Base-by-base conservation (phyloP, 2,329 filamentous ascomycete species). In the Clarireedia homoeocarpa region DNA sequence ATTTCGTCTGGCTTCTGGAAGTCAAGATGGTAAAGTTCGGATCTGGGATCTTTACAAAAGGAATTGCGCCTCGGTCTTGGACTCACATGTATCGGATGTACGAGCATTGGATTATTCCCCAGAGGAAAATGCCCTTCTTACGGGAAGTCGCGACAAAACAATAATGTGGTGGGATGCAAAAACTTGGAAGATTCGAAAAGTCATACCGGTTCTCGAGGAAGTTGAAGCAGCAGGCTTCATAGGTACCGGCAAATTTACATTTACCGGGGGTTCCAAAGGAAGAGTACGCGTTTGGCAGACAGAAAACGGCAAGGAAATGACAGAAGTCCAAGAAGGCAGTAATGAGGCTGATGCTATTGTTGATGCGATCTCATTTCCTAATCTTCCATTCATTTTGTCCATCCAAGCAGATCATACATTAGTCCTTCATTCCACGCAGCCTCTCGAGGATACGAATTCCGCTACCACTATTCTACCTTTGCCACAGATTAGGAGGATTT, bases 81-180 rank as follows among this genome's bases (percentile, higher is more conserved):
- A 97, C 59, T 94, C 91, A 0, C 95, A 99, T 69, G 91, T 96
- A 23, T 97, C 94, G 9, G 89, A 97, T 62, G 89, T 99, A n/a
- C 85, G 91, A 63, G 85, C 84, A 52, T 71, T 99, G 50, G 88
- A 94, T 64, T 99, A 88, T 70, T 94, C 88, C 5, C 71, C 83
- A 0, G 74, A 84, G 54, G 83, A 91, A 66, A 84, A 92, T 66
- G 76, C 84, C 5, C 75, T 99, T 30, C 79, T 99, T 2, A 94
- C 91, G 5, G 90, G 84, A 20, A 88, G 91, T 69, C 82, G 94
- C 73, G 94, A 99, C 74, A 95, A 96, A 74, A 97, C 94, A 0
- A 81, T 94, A 54, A 94, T 94, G 60, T 80, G 95, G 71, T 99
- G 94, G 92, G 88, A 96, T 71, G 80, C 87, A 20, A 81, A 76